Evolutionary conservation across 495 filamentous ascomycete genomes (phyloP), one percentile per base, ranked within the genome.

Genomic region (Aspergillus homomorphus): DNA sequence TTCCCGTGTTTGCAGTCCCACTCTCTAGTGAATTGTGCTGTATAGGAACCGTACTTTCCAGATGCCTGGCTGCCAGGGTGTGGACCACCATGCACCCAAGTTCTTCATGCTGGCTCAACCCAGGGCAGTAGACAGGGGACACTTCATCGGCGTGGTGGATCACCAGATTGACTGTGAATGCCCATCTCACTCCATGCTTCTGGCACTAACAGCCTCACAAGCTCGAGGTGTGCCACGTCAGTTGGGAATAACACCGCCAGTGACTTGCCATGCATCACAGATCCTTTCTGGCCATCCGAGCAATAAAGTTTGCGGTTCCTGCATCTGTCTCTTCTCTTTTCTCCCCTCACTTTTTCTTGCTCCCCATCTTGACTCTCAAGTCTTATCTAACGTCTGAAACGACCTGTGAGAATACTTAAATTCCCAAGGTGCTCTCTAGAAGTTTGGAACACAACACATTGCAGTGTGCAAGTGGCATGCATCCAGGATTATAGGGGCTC

Each of bases 271-370:
- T 51, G 48, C 48, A 51, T 51, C 48, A 51, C 48, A 51, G 28
- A 51, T n/a, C 48, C 48, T 28, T 51, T 23, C 16, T 28, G 48
- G 30, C 14, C n/a, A 51, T 51, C 48, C 15, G 48, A 23, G 15
- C n/a, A 48, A 59, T 59, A 53, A 46, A 54, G 38, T 51, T 62
- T 45, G 33, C 18, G 20, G 60, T 58, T 58, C 60, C 55, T 62
- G 60, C 55, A 46, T 57, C 44, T 45, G 30, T 45, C 44, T 44
- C 54, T 46, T 33, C 21, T 44, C 16, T 28, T 57, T 41, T 33
- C 20, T 44, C 30, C 20, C 2, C 22, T n/a, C 28, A 24, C 10
- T 7, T 28, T 51, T 19, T n/a, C 21, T n/a, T 56, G 22, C 19
- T 56, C 44, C 26, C 6, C 49, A 33, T 33, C 33, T 38, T 38